Evolutionary conservation across 306 rosid genomes (phyloP).

Genomic region (Trifolium subterraneum): DNA sequence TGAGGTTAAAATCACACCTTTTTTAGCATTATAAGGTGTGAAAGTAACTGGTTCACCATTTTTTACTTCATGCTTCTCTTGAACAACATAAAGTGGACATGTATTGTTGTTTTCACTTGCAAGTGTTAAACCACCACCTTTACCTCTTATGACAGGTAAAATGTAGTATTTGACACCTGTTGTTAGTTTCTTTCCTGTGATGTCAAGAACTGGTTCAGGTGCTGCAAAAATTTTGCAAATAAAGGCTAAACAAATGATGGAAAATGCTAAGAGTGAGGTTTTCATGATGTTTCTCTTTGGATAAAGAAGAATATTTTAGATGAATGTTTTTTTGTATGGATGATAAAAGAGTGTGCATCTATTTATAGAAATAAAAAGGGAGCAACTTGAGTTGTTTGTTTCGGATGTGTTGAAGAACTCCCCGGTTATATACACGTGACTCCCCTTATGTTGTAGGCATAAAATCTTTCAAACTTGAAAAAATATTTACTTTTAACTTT

Average conservation of each 20-base stretch:
- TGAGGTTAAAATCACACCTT: slow-evolving; percentile 46
- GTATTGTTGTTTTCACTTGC: slow-evolving; percentile 9
- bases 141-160: slow-evolving; percentile 51
- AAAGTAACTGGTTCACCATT: slow-evolving; percentile 52
- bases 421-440: too few relatives aligned
- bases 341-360: too few relatives aligned
- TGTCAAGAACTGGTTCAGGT: slow-evolving; percentile 55
- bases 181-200: slow-evolving; percentile 44
- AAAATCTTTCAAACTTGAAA: too few relatives aligned
- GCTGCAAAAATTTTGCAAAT: slow-evolving; percentile 23
- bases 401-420: too few relatives aligned
- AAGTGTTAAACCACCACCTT: slow-evolving; percentile 48
- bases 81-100: slow-evolving; percentile 62
- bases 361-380: too few relatives aligned
- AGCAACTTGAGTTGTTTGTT: too few relatives aligned
- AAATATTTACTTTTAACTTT: too few relatives aligned
- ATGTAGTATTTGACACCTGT: slow-evolving; percentile 49
- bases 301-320: background rate
- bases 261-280: slow-evolving; percentile 4
- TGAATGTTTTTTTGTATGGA: too few relatives aligned
- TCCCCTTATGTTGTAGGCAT: too few relatives aligned
- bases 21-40: slow-evolving; percentile 41
- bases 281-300: slow-evolving; percentile 40
- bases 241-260: slow-evolving; percentile 30
- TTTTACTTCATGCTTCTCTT: slow-evolving; percentile 42